Base-by-base conservation (phyloP, 2,329 filamentous ascomycete species). In the Microcyclosporella mali region DNA sequence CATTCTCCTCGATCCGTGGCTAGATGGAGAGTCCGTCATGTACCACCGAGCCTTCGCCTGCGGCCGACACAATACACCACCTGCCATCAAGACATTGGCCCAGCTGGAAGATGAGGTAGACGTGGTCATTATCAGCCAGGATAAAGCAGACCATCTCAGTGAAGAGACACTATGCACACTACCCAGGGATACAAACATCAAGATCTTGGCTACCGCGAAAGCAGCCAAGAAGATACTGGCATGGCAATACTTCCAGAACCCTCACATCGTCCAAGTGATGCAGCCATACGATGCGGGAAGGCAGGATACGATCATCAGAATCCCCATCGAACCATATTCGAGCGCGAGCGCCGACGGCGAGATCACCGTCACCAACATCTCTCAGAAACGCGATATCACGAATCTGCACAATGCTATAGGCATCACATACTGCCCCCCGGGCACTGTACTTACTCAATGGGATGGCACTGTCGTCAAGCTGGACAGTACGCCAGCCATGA, bases 1-100 rank as follows among this genome's bases (percentile, higher is more conserved):
- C 12, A 74, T 88, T 40, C 71, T 88, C 31, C 64, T 88, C 38
- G 84, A 89, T 59, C 84, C 85, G 3, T 87, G 82, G 79, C 70
- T 86, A 25, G 69, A 70, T 9, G 79, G 80, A 0, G 66, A 75
- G 3, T 78, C 79, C 9, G 76, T 74, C 40, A 74, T 82, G 49
- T 70, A 78, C 54, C 78, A 79, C 55, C 69, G 75, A 19, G 73
- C 71, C 56, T 80, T 85, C 61, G 80, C 79, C 15, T 73, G 72
- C 30, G 74, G 79, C 2, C 70, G 70, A 34, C 79, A 79, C 49
- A 78, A 69, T 33, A 62, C 70, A 14, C 68, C 69, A 18, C 68
- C 79, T 34, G 79, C 75, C 51, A 72, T 86, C 45, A 65, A 70
- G 0, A 79, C 79, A 14, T 66, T 82, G 14, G 65, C 65, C 15